Evolutionary conservation across 1,284 basidiomycete species (phyloP).

Genomic region (Flammula alnicola): DNA sequence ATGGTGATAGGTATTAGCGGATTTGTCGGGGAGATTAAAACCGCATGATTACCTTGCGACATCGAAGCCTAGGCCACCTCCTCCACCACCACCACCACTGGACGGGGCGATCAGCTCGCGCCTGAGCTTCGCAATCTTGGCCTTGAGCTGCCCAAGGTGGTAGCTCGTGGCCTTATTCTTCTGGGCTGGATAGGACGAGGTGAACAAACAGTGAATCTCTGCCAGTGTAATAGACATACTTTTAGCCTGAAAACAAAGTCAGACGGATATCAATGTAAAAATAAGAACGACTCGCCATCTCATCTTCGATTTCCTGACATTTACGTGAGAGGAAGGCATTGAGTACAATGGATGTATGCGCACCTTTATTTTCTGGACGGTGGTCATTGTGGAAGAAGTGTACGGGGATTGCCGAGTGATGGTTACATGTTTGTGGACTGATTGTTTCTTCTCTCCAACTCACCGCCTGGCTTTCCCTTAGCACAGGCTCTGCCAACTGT

Average conservation of each 20-base stretch:
- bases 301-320: constrained; percentile 89
- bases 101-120: constrained; percentile 90
- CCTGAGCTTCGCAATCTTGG: constrained; percentile 96
- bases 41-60: constrained; percentile 65
- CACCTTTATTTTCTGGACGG: constrained; percentile 89
- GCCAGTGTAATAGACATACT: constrained; percentile 40
- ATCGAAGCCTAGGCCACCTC: constrained; percentile 91
- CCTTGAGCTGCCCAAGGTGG: constrained; percentile 96
- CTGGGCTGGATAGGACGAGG: constrained; percentile 63
- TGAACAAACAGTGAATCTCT: constrained; percentile 22
- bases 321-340: constrained; percentile 11
- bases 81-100: constrained; percentile 78
- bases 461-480: too few relatives aligned
- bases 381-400: constrained; percentile 67
- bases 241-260: constrained; percentile 48
- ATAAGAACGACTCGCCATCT: constrained; percentile 73
- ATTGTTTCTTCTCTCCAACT: constrained; percentile 15
- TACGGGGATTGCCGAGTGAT: constrained; percentile 41
- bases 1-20: neutral
- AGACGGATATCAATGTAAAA: constrained; percentile 12
- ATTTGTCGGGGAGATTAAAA: neutral
- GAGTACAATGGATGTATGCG: constrained; percentile 28
- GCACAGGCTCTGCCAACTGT: constrained; percentile 17
- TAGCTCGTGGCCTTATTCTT: constrained; percentile 98
- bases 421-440: constrained; percentile 23